A percentile compares a stretch with the other conserved stretches of the same genome.
Evolutionary conservation across 768 basidiomycete genomes (phyloP).

Genomic region (Plicaturopsis crispa): DNA sequence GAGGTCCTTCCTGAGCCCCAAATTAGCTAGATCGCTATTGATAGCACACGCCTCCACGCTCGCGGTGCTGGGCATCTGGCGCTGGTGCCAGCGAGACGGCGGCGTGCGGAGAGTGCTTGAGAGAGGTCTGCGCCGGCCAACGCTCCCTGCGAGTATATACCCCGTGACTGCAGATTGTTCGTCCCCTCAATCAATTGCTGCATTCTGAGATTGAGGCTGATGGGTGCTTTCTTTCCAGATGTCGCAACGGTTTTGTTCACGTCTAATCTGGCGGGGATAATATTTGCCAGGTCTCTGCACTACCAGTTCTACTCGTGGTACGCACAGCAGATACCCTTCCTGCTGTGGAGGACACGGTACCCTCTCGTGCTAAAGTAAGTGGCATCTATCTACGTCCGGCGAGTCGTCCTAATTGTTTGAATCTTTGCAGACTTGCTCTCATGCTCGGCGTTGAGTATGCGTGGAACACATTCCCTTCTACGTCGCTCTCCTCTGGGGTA

Average conservation of each 20-base stretch:
- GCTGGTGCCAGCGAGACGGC: conserved; percentile 74
- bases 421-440: conserved; percentile 43
- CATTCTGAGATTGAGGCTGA: not conserved
- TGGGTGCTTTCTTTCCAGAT: conserved; percentile 38
- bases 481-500: conserved; percentile 49
- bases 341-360: conserved; percentile 68
- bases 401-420: conserved; percentile 6
- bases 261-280: conserved; percentile 84
- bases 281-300: conserved; percentile 91
- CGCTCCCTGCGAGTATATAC: conserved; percentile 34
- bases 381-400: too few species aligned
- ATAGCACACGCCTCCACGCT: conserved; percentile 56
- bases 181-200: conserved; percentile 16
- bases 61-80: conserved; percentile 56
- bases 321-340: conserved; percentile 80
- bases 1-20: conserved; percentile 59
- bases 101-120: conserved; percentile 50
- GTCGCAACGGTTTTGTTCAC: conserved; percentile 80
- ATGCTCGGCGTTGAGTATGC: conserved; percentile 68
- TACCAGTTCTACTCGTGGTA: conserved; percentile 99
- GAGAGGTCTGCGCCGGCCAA: conserved; percentile 46
- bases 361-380: conserved; percentile 55
- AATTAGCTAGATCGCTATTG: conserved; percentile 58
- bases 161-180: conserved; percentile 59
- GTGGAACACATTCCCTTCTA: conserved; percentile 88